These are phyloP conservation scores for Rutstroemia sp. DNA, from an alignment of 2,329 filamentous ascomycete genomes.

Conservation along the genomic window DNA sequence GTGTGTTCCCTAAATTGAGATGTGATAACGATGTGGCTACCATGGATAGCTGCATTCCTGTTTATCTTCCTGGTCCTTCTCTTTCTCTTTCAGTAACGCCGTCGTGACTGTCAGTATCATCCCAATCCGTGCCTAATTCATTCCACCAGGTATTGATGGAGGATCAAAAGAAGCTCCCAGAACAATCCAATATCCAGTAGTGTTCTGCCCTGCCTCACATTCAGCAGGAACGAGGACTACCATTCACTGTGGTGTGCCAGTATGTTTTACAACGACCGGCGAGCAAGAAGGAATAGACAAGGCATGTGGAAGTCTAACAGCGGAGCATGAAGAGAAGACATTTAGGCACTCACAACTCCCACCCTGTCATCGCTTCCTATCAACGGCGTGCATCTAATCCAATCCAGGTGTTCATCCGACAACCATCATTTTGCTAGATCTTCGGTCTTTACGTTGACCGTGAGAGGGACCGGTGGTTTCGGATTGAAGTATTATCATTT, in stretches of 20 bases:
- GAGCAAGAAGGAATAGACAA: too few relatives aligned
- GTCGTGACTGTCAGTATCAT: neutral
- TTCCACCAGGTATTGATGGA: neutral
- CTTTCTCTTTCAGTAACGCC: neutral
- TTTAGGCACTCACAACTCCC: neutral
- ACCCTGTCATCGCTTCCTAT: neutral
- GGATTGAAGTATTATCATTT: neutral
- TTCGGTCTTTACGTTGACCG: slow-evolving; percentile 10
- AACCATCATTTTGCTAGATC: slow-evolving; percentile 14
- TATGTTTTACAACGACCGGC: too few relatives aligned
- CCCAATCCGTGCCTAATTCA: neutral
- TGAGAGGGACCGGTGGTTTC: neutral
- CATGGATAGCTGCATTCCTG: neutral
- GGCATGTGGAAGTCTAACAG: too few relatives aligned
- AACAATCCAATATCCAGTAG: neutral
- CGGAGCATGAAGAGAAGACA: too few relatives aligned
- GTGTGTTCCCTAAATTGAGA: neutral
- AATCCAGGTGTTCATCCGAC: slow-evolving; percentile 13
- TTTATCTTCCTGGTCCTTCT: neutral
- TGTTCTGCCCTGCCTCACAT: neutral
- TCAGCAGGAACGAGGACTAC: neutral
- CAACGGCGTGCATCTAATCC: neutral
- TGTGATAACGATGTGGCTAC: neutral
- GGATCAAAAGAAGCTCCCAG: neutral
- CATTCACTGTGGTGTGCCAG: neutral